phyloP scores from a whole-genome alignment of 805 yeast genomes.

The Metschnikowia arizonensis region DNA sequence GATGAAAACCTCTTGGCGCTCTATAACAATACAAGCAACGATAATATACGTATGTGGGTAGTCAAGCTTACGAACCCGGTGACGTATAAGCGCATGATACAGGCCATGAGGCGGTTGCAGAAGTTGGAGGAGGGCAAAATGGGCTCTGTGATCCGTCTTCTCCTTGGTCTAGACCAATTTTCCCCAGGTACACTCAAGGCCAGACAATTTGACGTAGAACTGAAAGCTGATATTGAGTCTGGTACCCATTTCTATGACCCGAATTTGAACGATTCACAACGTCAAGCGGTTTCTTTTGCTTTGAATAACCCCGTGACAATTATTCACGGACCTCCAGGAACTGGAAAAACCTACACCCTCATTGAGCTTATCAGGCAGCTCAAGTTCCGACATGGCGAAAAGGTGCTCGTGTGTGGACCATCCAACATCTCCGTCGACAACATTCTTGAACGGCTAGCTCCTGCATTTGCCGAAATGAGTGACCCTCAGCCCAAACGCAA shows the following conservation, averaged over 20 bases:
- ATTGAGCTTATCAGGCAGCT: constrained; percentile 79
- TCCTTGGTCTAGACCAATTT: constrained; percentile 44
- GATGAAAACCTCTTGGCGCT: constrained; percentile 47
- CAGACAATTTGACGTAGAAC: background rate
- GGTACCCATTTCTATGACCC: constrained; percentile 34
- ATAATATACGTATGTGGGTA: constrained; percentile 53
- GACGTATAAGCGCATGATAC: constrained; percentile 75
- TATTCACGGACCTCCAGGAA: constrained; percentile 81
- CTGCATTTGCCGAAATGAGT: constrained; percentile 18
- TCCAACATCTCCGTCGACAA: constrained; percentile 92
- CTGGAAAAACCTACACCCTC: constrained; percentile 79
- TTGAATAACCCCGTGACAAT: constrained; percentile 53
- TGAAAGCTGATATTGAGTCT: constrained; percentile 2
- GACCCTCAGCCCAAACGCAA: background rate
- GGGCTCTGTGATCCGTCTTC: constrained; percentile 36
- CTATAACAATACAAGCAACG: constrained; percentile 39
- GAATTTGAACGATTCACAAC: constrained; percentile 64
- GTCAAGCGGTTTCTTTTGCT: constrained; percentile 65
- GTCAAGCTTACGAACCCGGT: constrained; percentile 64
- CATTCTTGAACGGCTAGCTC: constrained; percentile 67
- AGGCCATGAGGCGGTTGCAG: constrained; percentile 62
- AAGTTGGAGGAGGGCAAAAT: constrained; percentile 41
- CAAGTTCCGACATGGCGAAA: constrained; percentile 36
- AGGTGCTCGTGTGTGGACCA: constrained; percentile 88
- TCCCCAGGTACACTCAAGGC: constrained; percentile 9